Base-by-base conservation (phyloP, 306 rosid species). In the Quercus variabilis region DNA sequence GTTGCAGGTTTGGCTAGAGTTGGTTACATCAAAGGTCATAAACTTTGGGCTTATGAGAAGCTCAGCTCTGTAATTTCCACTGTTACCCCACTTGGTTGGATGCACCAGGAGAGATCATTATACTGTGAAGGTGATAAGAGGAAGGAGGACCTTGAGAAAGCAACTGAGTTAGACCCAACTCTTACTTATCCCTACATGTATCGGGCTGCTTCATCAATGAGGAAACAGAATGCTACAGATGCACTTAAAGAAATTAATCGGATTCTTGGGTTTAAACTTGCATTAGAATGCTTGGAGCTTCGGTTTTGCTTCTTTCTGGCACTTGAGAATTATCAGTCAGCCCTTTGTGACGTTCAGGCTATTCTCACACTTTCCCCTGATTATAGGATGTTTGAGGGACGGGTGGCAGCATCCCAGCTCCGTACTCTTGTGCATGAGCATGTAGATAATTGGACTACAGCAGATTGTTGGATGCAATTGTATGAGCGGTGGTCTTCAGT, bases 401-500 rank as follows among this genome's bases (percentile, higher is more conserved):
- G 93, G 52, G 97, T 92, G 41, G 94, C 91, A 23, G 98, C 98
- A 78, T 88, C 91, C 57, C 97, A 94, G 80, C 86, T 94, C 72
- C 82, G 94, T 70, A 90, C 96, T 19, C 98, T 94, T 65, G 98
- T 94, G 62, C 89, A 80, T 67, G 98, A 89, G 85, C 98, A 94
- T 83, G 92, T 94, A 58, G 92, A 84, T 62, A 91, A 89, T 77
- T 94, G 97, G 98, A 94, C 98, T 38, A 86, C 96, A 7, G 98
- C 94, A 74, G 98, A 94, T 85, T 94, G 96, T 64, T 94, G 98
- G 98, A 87, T 87, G 60, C 92, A 85, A 74, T 79, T 94, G 86
- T 94, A 94, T 63, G 96, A 94, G 78, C 88, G 96, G 76, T 94
- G 98, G 98, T 94, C 98, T 49, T 85, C 97, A 51, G 97, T 94